A percentile compares a stretch with the other conserved stretches of the same genome.
Evolutionary conservation across 1,139 yeast genomes (phyloP).

Genomic region (Protomyces gravidus): DNA sequence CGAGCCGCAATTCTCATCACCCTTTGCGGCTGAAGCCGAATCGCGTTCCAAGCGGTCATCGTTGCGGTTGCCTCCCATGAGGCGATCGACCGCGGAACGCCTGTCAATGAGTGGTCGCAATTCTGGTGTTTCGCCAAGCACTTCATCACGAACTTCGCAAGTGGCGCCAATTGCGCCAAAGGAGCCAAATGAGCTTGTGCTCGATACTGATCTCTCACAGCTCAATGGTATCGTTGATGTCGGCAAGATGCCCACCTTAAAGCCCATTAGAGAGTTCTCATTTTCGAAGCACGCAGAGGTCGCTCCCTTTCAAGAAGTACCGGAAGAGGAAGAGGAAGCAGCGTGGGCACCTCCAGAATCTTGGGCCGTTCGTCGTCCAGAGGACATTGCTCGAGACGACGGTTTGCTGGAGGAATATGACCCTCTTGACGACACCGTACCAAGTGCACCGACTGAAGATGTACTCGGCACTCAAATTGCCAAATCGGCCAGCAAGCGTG

Average conservation of each 20-base stretch:
- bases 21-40: background rate
- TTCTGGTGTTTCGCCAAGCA: background rate
- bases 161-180: background rate
- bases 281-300: slow-evolving; percentile 13
- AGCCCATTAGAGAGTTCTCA: slow-evolving; percentile 28
- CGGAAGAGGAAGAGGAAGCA: slow-evolving; percentile 10
- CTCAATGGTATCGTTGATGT: slow-evolving; percentile 19
- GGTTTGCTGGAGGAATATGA: slow-evolving; percentile 5
- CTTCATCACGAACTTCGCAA: background rate
- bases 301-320: slow-evolving; percentile 12
- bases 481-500: background rate
- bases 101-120: background rate
- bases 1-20: background rate
- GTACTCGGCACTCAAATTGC: background rate
- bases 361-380: slow-evolving; percentile 31
- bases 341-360: slow-evolving; percentile 34
- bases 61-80: background rate
- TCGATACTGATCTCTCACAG: slow-evolving; percentile 26
- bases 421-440: slow-evolving; percentile 12
- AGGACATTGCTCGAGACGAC: slow-evolving; percentile 20
- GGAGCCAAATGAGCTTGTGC: slow-evolving; percentile 14
- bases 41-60: background rate
- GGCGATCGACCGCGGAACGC: background rate
- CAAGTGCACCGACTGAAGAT: background rate
- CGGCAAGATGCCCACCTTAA: slow-evolving; percentile 31